phyloP scores from a whole-genome alignment of 2,329 filamentous ascomycete species.

The Graphiopsis chlorocephala region DNA sequence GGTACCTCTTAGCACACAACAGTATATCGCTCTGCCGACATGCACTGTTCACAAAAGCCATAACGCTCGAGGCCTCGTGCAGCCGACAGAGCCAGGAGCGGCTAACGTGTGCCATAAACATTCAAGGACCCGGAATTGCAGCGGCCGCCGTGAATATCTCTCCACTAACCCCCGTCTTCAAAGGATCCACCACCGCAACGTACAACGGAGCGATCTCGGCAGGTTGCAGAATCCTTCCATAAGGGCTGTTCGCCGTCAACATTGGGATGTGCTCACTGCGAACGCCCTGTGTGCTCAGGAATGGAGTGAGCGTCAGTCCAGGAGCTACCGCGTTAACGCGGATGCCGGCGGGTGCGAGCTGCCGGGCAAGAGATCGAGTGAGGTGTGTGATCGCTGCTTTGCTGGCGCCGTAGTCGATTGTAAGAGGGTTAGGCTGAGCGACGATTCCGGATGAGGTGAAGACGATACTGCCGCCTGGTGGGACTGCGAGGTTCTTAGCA shows the following conservation, averaged over 20 bases:
- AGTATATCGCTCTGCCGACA: background rate
- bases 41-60: background rate
- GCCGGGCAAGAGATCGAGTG: background rate
- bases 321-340: background rate
- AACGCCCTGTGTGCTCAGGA: background rate
- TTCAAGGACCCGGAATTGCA: background rate
- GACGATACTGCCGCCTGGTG: background rate
- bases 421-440: background rate
- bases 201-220: background rate
- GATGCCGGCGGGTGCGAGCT: background rate
- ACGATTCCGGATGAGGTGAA: background rate
- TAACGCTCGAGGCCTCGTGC: background rate
- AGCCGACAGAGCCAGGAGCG: background rate
- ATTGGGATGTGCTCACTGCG: background rate
- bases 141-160: background rate
- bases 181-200: background rate
- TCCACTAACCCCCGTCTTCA: background rate
- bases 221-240: background rate
- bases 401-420: slow-evolving; percentile 3
- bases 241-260: background rate
- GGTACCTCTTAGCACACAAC: no score
- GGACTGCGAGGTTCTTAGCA: background rate
- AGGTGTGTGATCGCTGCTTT: slow-evolving; percentile 3
- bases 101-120: background rate
- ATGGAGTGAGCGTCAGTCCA: background rate